These are phyloP conservation scores for Phallus indusiatus DNA, from an alignment of 768 basidiomycete genomes.

Conservation along the genomic window DNA sequence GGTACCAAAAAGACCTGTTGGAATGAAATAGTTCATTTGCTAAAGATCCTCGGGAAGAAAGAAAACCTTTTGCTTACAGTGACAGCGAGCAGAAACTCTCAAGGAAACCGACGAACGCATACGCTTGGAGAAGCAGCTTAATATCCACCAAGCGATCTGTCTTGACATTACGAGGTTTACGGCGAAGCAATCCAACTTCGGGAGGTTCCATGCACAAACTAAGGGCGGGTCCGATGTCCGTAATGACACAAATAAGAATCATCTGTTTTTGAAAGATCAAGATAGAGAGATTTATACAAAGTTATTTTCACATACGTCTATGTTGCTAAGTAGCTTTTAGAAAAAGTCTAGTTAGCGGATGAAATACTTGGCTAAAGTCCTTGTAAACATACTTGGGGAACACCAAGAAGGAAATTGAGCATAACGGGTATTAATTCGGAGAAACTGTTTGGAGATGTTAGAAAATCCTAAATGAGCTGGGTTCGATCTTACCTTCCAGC, in stretches of 20 bases:
- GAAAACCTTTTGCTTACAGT: slow-evolving; percentile 29
- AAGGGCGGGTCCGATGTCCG: slow-evolving; percentile 47
- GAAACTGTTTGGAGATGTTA: slow-evolving; percentile 27
- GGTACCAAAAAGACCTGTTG: slow-evolving; percentile 31
- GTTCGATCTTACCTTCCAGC: slow-evolving; percentile 37
- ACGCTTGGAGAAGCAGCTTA: slow-evolving; percentile 47
- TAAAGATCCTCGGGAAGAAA: background rate
- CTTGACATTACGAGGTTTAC: slow-evolving; percentile 46
- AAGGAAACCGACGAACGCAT: slow-evolving; percentile 43
- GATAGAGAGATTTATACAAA: slow-evolving; percentile 12
- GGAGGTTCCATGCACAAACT: slow-evolving; percentile 50
- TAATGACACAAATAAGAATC: slow-evolving; percentile 46
- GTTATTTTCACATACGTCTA: slow-evolving; percentile 19
- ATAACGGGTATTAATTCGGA: slow-evolving; percentile 54
- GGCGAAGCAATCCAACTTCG: slow-evolving; percentile 46
- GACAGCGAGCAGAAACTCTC: slow-evolving; percentile 39
- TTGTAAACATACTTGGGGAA: slow-evolving; percentile 20
- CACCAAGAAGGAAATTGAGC: slow-evolving; percentile 35
- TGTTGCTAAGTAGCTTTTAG: slow-evolving; percentile 26
- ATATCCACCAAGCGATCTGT: slow-evolving; percentile 46
- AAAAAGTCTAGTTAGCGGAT: background rate
- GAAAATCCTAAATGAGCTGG: slow-evolving; percentile 9
- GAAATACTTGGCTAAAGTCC: background rate
- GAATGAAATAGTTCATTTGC: background rate
- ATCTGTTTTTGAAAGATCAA: slow-evolving; percentile 31